These are phyloP conservation scores for Leccinum imitatum DNA, from an alignment of 768 basidiomycete species.

Conservation along the genomic window DNA sequence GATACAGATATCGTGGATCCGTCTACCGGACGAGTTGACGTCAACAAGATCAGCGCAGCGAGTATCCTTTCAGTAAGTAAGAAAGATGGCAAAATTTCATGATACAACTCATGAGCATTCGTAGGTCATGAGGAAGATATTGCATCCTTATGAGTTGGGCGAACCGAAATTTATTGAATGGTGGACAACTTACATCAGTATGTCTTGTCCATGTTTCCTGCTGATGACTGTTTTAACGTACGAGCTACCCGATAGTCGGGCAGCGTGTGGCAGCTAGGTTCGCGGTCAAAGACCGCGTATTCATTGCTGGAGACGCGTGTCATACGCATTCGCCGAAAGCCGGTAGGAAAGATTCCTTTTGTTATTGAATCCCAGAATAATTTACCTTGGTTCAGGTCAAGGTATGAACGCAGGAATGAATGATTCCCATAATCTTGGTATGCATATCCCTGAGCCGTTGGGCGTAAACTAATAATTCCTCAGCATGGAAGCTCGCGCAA, in stretches of 20 bases:
- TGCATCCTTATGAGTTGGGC: slow-evolving; percentile 55
- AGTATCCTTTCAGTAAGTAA: slow-evolving; percentile 50
- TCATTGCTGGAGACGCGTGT: slow-evolving; percentile 77
- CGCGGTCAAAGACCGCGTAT: slow-evolving; percentile 60
- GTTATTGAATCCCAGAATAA: background rate
- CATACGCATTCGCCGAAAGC: slow-evolving; percentile 70
- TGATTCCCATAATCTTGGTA: slow-evolving; percentile 70
- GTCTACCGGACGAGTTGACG: slow-evolving; percentile 52
- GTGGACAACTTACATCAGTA: slow-evolving; percentile 75
- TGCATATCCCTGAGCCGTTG: background rate
- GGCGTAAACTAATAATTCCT: slow-evolving; percentile 48
- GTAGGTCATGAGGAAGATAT: slow-evolving; percentile 54
- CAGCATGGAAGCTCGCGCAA: slow-evolving; percentile 49
- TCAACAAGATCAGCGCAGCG: slow-evolving; percentile 47
- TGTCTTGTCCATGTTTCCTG: slow-evolving; percentile 18
- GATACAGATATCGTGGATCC: slow-evolving; percentile 46
- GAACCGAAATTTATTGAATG: slow-evolving; percentile 55
- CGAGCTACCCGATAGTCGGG: slow-evolving; percentile 46
- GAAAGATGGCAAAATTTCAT: too few relatives aligned
- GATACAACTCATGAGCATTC: background rate
- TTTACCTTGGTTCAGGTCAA: slow-evolving; percentile 45
- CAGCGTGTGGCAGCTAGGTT: slow-evolving; percentile 71
- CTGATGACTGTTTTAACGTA: background rate
- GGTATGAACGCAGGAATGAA: slow-evolving; percentile 80
- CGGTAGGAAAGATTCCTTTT: slow-evolving; percentile 34